These are phyloP conservation scores for Debaryomyces sp. DNA, from an alignment of 1,139 yeast genomes.

Conservation along the genomic window DNA sequence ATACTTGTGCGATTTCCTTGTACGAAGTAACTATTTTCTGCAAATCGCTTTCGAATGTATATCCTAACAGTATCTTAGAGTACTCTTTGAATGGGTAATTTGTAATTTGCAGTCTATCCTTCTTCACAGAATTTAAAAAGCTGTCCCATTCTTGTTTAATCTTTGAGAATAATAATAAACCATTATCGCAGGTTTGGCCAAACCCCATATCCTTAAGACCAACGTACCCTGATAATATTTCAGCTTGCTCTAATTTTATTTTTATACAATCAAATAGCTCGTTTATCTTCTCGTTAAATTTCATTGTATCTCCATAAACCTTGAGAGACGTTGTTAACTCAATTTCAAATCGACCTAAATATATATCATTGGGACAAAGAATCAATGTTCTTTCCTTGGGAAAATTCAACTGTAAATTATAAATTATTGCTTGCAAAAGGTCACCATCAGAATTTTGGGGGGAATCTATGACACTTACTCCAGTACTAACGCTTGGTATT, in stretches of 20 bases:
- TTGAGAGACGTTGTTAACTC: not conserved
- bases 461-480: conserved; percentile 13
- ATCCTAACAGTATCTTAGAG: conserved; percentile 1
- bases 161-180: conserved; percentile 35
- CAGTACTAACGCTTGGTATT: conserved; percentile 8
- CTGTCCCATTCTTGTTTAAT: conserved; percentile 33
- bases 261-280: not conserved
- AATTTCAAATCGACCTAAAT: conserved; percentile 2
- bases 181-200: conserved; percentile 46
- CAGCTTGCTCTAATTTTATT: conserved; percentile 26
- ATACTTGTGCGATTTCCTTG: conserved; percentile 22
- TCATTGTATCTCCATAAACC: not conserved
- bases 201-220: conserved; percentile 39
- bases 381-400: conserved; percentile 37
- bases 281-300: not conserved
- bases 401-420: conserved; percentile 23
- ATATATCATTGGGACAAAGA: conserved; percentile 22
- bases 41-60: conserved; percentile 13
- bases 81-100: conserved; percentile 32
- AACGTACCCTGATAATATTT: conserved; percentile 30
- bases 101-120: not conserved
- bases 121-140: conserved; percentile 18
- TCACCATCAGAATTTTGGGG: conserved; percentile 13
- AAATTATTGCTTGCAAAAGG: conserved; percentile 13
- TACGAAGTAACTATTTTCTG: conserved; percentile 8